Conservation (phyloP, 2,329 filamentous ascomycete genomes). For the Trichophyton mentagrophytes region DNA sequence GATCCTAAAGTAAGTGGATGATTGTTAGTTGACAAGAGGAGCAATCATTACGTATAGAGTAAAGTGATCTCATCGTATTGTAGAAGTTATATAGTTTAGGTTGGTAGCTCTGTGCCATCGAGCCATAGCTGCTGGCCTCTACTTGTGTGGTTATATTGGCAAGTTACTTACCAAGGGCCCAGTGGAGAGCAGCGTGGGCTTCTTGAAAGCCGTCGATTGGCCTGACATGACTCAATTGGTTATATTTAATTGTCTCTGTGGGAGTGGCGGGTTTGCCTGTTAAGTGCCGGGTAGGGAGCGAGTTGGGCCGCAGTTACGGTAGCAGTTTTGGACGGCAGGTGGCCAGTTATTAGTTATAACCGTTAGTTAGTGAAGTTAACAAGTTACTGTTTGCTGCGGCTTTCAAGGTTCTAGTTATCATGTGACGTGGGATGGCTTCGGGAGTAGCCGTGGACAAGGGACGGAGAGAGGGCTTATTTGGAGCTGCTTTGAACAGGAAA, state of each 20-base stretch:
- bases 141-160: too few relatives aligned
- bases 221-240: neutral
- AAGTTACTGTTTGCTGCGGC: too few relatives aligned
- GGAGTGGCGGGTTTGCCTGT: neutral
- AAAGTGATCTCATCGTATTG: too few relatives aligned
- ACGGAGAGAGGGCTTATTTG: neutral
- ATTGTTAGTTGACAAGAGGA: neutral
- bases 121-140: too few relatives aligned
- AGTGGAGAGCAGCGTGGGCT: constrained; percentile 22
- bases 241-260: neutral
- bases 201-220: neutral
- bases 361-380: too few relatives aligned
- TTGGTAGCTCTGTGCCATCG: neutral
- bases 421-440: neutral
- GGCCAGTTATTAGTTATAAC: too few relatives aligned
- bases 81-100: neutral
- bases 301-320: neutral
- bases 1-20: constrained; percentile 18
- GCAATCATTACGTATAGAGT: too few relatives aligned
- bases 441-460: neutral
- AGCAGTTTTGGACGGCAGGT: neutral
- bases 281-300: neutral
- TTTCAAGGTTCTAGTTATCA: neutral
- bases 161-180: constrained; percentile 23
- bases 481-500: neutral